Conservation (phyloP, 2,329 filamentous ascomycete genomes). For the Alternaria alternata region DNA sequence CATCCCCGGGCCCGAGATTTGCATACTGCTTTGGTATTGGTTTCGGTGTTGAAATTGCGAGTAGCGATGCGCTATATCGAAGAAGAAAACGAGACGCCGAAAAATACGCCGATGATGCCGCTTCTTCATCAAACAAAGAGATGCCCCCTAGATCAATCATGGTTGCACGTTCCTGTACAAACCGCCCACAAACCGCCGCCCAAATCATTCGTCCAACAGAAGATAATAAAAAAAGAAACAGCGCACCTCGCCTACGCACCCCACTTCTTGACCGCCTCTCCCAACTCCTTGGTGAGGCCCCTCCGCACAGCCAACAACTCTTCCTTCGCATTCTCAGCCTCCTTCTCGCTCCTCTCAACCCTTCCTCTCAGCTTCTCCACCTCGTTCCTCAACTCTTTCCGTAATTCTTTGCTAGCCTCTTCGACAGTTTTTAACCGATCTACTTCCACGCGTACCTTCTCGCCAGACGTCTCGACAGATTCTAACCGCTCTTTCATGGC, state of each 20-base stretch:
- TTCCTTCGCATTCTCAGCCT: slow-evolving; percentile 14
- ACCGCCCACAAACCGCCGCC: background rate
- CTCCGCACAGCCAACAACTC: slow-evolving; percentile 12
- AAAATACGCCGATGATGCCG: slow-evolving; percentile 1
- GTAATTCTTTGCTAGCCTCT: slow-evolving; percentile 3
- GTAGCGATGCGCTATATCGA: background rate
- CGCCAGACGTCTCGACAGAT: slow-evolving; percentile 10
- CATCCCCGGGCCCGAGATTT: no score
- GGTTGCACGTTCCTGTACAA: background rate
- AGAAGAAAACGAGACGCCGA: background rate
- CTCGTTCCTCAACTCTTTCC: slow-evolving; percentile 11
- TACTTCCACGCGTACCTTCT: slow-evolving; percentile 6
- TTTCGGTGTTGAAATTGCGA: background rate
- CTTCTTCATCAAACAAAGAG: background rate
- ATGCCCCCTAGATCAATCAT: background rate
- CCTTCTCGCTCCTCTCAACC: slow-evolving; percentile 17
- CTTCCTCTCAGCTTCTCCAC: slow-evolving; percentile 11
- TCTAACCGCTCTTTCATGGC: slow-evolving; percentile 22
- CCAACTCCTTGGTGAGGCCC: slow-evolving; percentile 13
- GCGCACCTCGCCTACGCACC: slow-evolving; percentile 5
- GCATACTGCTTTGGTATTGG: no score
- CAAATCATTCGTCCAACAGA: background rate
- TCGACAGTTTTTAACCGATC: slow-evolving; percentile 7
- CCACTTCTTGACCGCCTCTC: slow-evolving; percentile 20
- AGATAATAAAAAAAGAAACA: background rate